phyloP scores from a whole-genome alignment of 2,329 filamentous ascomycete genomes.

The Triangularia verruculosa region DNA sequence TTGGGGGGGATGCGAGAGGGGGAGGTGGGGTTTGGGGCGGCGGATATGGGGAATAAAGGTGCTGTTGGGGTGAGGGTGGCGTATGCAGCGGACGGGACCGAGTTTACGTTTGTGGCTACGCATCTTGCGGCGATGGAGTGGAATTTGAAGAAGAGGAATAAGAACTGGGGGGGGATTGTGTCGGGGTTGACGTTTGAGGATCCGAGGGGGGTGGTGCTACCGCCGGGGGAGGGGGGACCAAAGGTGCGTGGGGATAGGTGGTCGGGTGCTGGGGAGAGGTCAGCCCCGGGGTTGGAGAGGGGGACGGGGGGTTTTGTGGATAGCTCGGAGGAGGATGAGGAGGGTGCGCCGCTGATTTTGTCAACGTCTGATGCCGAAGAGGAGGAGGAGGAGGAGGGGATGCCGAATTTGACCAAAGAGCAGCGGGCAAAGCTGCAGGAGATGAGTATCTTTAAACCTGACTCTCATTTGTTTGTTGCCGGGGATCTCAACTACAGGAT shows the following conservation, averaged over 20 bases:
- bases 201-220: conserved; percentile 41
- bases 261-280: conserved; percentile 22
- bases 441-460: conserved; percentile 70
- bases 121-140: conserved; percentile 88
- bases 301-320: conserved; percentile 23
- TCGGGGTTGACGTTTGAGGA: conserved; percentile 72
- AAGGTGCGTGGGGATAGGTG: conserved; percentile 14
- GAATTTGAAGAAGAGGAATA: conserved; percentile 70
- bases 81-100: conserved; percentile 46
- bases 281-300: conserved; percentile 12
- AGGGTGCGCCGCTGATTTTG: conserved; percentile 22
- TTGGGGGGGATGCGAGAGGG: conserved; percentile 70
- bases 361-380: not conserved
- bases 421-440: conserved; percentile 41
- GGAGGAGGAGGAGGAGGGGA: not conserved
- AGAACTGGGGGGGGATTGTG: conserved; percentile 85
- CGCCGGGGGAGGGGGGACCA: conserved; percentile 4
- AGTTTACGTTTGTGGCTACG: conserved; percentile 81
- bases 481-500: conserved; percentile 97
- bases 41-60: conserved; percentile 93
- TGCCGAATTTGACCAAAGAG: conserved; percentile 9
- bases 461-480: conserved; percentile 76
- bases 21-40: conserved; percentile 78
- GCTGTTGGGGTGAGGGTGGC: conserved; percentile 73
- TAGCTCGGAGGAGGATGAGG: conserved; percentile 23